Conservation (phyloP, 495 filamentous ascomycete genomes). For the Hypomontagnella monticulosa region DNA sequence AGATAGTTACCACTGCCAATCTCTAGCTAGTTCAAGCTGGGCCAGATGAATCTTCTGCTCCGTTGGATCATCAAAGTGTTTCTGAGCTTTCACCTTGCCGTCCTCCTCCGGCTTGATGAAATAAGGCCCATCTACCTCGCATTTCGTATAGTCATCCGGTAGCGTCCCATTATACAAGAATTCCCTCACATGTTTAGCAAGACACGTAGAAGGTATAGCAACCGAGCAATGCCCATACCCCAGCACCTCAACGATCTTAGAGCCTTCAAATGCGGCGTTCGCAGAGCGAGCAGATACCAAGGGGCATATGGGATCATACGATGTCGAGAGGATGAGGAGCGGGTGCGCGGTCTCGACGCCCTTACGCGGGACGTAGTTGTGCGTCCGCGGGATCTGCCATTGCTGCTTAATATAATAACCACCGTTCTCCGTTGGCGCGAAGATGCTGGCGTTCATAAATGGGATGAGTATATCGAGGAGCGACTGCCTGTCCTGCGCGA, state of each 20-base stretch:
- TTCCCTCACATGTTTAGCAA: slow-evolving; percentile 47
- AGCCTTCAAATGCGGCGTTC: slow-evolving; percentile 50
- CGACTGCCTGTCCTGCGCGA: slow-evolving; percentile 39
- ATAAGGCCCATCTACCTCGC: slow-evolving; percentile 48
- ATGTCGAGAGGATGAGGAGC: slow-evolving; percentile 54
- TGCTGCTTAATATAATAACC: slow-evolving; percentile 50
- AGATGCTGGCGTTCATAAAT: slow-evolving; percentile 44
- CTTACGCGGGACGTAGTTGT: slow-evolving; percentile 48
- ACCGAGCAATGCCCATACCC: slow-evolving; percentile 58
- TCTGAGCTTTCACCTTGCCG: slow-evolving; percentile 3
- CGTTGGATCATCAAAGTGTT: slow-evolving; percentile 27
- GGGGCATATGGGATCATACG: slow-evolving; percentile 57
- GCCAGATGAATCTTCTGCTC: slow-evolving; percentile 42
- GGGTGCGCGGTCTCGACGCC: slow-evolving; percentile 52
- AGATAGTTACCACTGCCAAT: slow-evolving; percentile 23
- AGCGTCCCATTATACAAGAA: slow-evolving; percentile 53
- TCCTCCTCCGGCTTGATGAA: slow-evolving; percentile 45
- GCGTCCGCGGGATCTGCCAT: slow-evolving; percentile 52
- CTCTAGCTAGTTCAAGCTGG: slow-evolving; percentile 45
- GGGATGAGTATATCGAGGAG: slow-evolving; percentile 43
- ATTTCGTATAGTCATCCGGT: slow-evolving; percentile 47
- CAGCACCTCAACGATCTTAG: slow-evolving; percentile 53
- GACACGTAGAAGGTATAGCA: slow-evolving; percentile 53
- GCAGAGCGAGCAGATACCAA: slow-evolving; percentile 53
- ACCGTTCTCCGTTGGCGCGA: slow-evolving; percentile 30